These are phyloP conservation scores for Malassezia caprae DNA, from an alignment of 1,284 basidiomycete species.

Conservation along the genomic window DNA sequence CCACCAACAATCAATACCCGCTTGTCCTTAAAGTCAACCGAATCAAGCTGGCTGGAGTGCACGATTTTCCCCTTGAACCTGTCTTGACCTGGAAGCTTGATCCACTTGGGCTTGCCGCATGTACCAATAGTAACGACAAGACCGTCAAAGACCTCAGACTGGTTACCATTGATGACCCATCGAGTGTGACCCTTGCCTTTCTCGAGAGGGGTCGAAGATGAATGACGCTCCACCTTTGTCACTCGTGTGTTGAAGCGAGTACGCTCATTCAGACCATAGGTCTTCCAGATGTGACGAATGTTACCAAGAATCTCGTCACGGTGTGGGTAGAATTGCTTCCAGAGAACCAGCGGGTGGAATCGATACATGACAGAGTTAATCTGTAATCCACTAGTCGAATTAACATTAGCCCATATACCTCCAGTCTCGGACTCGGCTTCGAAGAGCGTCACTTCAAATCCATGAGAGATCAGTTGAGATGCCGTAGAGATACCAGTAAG, in stretches of 20 bases:
- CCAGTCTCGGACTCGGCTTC: slow-evolving; percentile 45
- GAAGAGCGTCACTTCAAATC: slow-evolving; percentile 48
- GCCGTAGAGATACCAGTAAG: slow-evolving; percentile 47
- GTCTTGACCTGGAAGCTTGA: slow-evolving; percentile 53
- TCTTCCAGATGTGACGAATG: slow-evolving; percentile 54
- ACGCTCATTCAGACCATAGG: slow-evolving; percentile 54
- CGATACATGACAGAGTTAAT: slow-evolving; percentile 55
- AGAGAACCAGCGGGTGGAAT: slow-evolving; percentile 38
- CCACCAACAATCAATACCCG: slow-evolving; percentile 53
- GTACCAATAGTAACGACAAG: slow-evolving; percentile 56
- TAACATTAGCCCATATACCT: slow-evolving; percentile 60
- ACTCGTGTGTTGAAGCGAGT: slow-evolving; percentile 53
- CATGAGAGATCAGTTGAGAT: slow-evolving; percentile 45
- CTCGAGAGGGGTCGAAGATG: slow-evolving; percentile 41
- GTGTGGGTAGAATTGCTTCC: slow-evolving; percentile 51
- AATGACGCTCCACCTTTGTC: slow-evolving; percentile 37
- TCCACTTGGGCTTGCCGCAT: slow-evolving; percentile 55
- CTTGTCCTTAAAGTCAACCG: slow-evolving; percentile 51
- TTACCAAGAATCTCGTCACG: slow-evolving; percentile 58
- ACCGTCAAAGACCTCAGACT: slow-evolving; percentile 55
- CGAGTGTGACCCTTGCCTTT: slow-evolving; percentile 49
- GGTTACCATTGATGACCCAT: slow-evolving; percentile 54
- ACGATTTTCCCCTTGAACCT: slow-evolving; percentile 53
- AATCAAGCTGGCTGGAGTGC: slow-evolving; percentile 56
- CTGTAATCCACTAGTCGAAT: slow-evolving; percentile 57